Evolutionary conservation across 352 stramenopile genomes (phyloP), one percentile per base, ranked within the genome.

Genomic region (Globisporangium viniferum): DNA sequence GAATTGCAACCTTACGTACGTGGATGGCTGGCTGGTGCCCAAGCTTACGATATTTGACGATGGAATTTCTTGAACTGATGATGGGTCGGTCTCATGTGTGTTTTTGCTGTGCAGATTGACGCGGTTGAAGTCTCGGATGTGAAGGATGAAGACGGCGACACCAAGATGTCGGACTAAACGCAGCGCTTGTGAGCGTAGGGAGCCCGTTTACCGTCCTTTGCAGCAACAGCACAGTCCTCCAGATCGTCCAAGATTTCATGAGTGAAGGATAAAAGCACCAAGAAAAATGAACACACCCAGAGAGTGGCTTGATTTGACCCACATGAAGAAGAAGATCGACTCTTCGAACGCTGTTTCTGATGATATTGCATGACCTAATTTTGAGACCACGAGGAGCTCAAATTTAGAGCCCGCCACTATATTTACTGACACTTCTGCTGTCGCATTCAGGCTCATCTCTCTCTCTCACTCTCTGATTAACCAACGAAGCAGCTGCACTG

Each of bases 1-100:
- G 92, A 94, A 22, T 75, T 99, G 64, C 93, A 99, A 79, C 88
- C 88, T 73, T 99, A 98, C 79, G 89, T 99, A 79, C 62, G 85
- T 84, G 29, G 1, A 24, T 63, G 36, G 20, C n/a, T 15, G n/a
- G 14, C 18, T 48, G 5, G 12, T 57, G 15, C 44, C 53, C 31
- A 41, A 7, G 15, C n/a, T 24, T 51, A 24, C 15, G 7, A 15
- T 8, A n/a, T 41, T 14, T 22, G 10, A 0, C 44, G 31, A 5
- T 20, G 20, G 71, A 60, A 2, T 33, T 33, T 61, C 33, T 36
- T 10, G 44, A 44, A n/a, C 44, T 51, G 18, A 51, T 51, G 18
- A 51, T 51, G 15, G 44, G 2, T 51, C 44, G 44, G 2, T 51
- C 44, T 51, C 18, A n/a, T 51, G 5, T 22, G 4, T 74, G 41